Evolutionary conservation across 306 rosid species (phyloP), one percentile per base, ranked within the genome.

Genomic region (Pterocarpus santalinus): DNA sequence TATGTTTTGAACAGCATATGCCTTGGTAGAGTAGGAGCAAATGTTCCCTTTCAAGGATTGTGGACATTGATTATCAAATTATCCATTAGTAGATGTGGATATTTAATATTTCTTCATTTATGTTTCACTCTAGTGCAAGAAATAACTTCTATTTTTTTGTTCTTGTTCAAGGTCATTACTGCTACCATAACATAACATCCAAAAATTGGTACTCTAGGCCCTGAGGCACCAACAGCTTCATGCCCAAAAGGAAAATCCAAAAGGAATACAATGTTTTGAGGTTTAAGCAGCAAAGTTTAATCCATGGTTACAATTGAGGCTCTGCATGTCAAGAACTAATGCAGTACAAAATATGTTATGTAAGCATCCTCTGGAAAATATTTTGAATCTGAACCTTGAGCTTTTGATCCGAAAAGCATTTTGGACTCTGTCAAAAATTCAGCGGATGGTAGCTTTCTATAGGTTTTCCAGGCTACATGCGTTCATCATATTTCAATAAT

Each of bases 381-480:
- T 84, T 87, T 91, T 78, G 94, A 88, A 82, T 88, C 98, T 5
- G 94, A 91, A 60, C 79, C 93, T 64, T 89, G 39, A 75, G 87
- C 87, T 70, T 82, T 81, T 84, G 85, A 82, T 81, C 32, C 85
- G 9, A 89, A 90, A 87, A 83, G 57, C 63, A 38, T 77, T 79
- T 73, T 83, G 88, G 72, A 12, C 17, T 13, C 88, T 57, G n/a
- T 72, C 57, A 89, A 41, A 82, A 76, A 73, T 66, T 86, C 81
- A 65, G 43, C 81, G 56, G 91, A 90, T 93, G 92, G 0, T 22
- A 22, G 28, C 93, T 82, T 95, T 95, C 85, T 93, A 95, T 80
- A 85, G 98, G 89, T 95, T 95, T 90, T 95, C 97, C 44, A 84
- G 98, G 89, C 99, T 98, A 4, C 98, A 93, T 98, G 28, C 28